Conservation (phyloP, 2,329 filamentous ascomycete genomes). For the Monosporascus sp. region DNA sequence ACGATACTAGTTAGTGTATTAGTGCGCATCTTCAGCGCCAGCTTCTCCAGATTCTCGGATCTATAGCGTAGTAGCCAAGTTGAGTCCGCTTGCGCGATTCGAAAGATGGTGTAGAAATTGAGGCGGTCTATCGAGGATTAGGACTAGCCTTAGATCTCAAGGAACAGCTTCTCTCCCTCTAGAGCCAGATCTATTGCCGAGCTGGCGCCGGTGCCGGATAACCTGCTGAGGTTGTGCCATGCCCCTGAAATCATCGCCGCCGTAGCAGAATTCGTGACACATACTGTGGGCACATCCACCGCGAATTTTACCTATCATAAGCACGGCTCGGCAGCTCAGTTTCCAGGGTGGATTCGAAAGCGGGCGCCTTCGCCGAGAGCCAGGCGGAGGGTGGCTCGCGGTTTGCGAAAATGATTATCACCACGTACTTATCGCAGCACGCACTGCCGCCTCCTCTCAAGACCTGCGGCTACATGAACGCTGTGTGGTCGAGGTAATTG, state of each 20-base stretch:
- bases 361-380: neutral
- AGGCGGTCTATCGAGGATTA: neutral
- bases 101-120: neutral
- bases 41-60: slow-evolving; percentile 1
- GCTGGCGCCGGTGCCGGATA: neutral
- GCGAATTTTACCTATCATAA: neutral
- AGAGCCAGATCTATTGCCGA: neutral
- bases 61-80: neutral
- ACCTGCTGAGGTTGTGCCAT: neutral
- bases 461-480: neutral
- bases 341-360: neutral
- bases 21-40: neutral
- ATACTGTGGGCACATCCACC: neutral
- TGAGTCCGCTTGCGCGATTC: neutral
- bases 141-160: neutral
- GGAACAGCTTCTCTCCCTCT: neutral
- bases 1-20: neutral
- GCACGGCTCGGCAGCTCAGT: neutral
- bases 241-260: neutral
- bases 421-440: neutral
- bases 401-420: neutral
- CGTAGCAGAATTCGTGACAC: neutral
- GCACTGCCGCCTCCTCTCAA: neutral
- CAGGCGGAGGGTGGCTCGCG: neutral
- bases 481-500: too few relatives aligned